Base-by-base conservation (phyloP, 352 stramenopile genomes). In the Phytopythium chamaehyphon region DNA sequence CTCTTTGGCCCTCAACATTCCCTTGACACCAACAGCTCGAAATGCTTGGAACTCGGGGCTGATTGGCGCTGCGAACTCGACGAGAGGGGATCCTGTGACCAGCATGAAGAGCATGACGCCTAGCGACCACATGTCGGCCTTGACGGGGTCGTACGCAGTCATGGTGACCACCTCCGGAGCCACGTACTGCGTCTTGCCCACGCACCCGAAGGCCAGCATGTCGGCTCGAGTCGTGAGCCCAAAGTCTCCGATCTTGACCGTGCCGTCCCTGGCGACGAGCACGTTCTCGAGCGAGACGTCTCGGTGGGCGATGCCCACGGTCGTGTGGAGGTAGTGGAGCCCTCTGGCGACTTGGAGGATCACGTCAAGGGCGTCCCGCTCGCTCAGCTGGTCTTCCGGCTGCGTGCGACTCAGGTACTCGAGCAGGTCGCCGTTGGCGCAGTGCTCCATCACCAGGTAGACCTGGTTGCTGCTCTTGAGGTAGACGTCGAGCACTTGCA, bases 251-350 rank as follows among this genome's bases (percentile, higher is more conserved):
- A 86, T 61, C 55, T 88, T 86, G 59, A 66, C 70, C 28, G 46
- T 47, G 18, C 69, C 73, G 28, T 74, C 55, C n/a, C 42, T 24
- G 3, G 55, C 50, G 22, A 86, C 47, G 16, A 86, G 66, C 16
- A 86, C 58, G 61, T 87, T 87, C 53, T 87, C 76, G 18, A 84
- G 64, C n/a, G 73, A 87, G 12, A 87, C 43, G 54, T 87, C 76
- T 3, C 76, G 71, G 49, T 87, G 76, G 33, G 66, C 69, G 43
- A 75, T 16, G 3, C 44, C 44, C 14, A 59, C 67, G 1, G 28
- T 51, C 15, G 38, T 40, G 57, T 73, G 64, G 42, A 73, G 51
- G 44, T 64, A 66, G 1, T 47, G 40, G 2, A 82, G 50, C 0
- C 67, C 73, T 2, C 48, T n/a, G 0, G 68, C 59, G 39, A 81